Conservation (phyloP, 1,284 basidiomycete species). For the Trametes sp. region DNA sequence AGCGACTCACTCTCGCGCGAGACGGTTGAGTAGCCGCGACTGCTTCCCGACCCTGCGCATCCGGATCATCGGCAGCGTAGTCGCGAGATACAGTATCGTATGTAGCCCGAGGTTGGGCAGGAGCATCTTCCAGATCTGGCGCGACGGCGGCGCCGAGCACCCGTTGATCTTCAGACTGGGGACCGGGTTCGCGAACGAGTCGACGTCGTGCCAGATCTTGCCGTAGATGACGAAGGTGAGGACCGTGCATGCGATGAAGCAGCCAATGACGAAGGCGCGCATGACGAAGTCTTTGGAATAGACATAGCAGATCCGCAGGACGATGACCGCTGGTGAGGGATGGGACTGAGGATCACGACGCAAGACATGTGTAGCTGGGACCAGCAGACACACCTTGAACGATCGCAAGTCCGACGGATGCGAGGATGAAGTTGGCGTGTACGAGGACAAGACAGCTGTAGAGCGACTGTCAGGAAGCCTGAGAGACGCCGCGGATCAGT, state of each 20-base stretch:
- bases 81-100: conserved; percentile 35
- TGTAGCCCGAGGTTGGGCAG: conserved; percentile 35
- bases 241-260: conserved; percentile 23
- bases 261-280: conserved; percentile 27
- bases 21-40: conserved; percentile 30
- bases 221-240: conserved; percentile 21
- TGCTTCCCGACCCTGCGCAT: conserved; percentile 24
- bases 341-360: neutral
- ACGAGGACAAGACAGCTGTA: conserved; percentile 31
- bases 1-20: conserved; percentile 38
- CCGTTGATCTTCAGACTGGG: conserved; percentile 25
- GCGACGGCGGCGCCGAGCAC: conserved; percentile 33
- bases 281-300: conserved; percentile 30
- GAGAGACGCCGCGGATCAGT: neutral
- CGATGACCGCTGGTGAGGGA: conserved; percentile 33
- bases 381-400: conserved; percentile 32
- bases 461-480: neutral
- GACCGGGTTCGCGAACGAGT: conserved; percentile 15
- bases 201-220: conserved; percentile 27
- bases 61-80: conserved; percentile 31
- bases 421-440: conserved; percentile 24
- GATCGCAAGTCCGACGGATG: conserved; percentile 23
- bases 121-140: conserved; percentile 34
- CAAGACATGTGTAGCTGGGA: neutral
- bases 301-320: conserved; percentile 42